Percentiles rank a stretch among this genome's conserved stretches.
phyloP scores from a whole-genome alignment of 495 filamentous ascomycete species.

The Cercophora newfieldiana region DNA sequence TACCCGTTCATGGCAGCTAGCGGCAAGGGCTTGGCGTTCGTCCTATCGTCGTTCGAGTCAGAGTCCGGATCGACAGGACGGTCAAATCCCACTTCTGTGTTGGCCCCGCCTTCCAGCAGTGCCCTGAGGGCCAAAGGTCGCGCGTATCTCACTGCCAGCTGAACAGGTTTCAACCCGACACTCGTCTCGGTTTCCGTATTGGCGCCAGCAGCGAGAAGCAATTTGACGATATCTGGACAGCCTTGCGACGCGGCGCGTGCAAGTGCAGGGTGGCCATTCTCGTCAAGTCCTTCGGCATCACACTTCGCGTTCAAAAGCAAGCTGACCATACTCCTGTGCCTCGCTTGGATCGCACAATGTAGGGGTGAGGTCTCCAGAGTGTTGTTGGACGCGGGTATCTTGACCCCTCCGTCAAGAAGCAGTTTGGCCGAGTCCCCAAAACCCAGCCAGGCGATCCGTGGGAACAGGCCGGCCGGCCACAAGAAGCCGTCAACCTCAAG shows the following conservation, averaged over 20 bases:
- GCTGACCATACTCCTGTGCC: not conserved
- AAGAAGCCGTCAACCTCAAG: not conserved
- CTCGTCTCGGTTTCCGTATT: not conserved
- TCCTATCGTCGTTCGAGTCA: not conserved
- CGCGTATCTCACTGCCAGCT: not conserved
- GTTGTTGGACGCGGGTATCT: not conserved
- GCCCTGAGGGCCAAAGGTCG: not conserved
- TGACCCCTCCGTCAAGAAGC: not conserved
- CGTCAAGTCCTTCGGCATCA: not conserved
- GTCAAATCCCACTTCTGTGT: not conserved
- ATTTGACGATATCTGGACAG: conserved; percentile 1
- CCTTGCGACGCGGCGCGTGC: not conserved
- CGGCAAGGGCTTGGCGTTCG: not conserved
- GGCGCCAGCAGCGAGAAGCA: not conserved
- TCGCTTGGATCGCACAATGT: not conserved
- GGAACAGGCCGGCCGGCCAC: not conserved
- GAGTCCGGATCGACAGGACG: not conserved
- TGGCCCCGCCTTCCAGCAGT: not conserved
- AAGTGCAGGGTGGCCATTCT: not conserved
- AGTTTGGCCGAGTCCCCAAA: not conserved
- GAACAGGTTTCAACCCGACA: not conserved
- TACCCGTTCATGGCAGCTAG: not conserved
- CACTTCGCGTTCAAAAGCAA: not conserved
- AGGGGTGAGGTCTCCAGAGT: not conserved
- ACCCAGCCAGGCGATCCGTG: not conserved